phyloP scores from a whole-genome alignment of 1,284 basidiomycete genomes.

The Tilletia walkeri region DNA sequence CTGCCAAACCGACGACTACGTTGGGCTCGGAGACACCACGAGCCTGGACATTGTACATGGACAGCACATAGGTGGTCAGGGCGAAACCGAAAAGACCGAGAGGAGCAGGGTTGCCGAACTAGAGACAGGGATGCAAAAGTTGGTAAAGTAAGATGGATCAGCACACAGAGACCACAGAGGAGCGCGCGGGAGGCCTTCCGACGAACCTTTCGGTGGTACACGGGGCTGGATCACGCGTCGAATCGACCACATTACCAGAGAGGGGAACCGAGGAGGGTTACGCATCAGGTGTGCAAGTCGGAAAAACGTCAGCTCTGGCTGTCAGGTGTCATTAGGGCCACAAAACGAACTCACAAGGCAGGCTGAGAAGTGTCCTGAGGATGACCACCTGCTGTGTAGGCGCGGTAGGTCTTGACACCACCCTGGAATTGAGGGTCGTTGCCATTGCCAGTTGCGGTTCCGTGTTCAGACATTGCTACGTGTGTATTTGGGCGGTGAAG shows the following conservation, averaged over 20 bases:
- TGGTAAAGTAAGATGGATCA: not conserved
- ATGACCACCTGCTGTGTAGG: constrained; percentile 58
- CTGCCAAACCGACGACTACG: constrained; percentile 39
- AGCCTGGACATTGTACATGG: constrained; percentile 54
- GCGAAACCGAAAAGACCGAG: constrained; percentile 58
- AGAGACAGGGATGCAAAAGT: constrained; percentile 31
- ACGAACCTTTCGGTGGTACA: constrained; percentile 12
- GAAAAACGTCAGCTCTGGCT: not conserved
- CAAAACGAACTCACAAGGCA: constrained; percentile 28
- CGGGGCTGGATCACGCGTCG: constrained; percentile 5
- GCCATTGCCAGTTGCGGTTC: not conserved
- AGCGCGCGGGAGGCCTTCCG: not conserved
- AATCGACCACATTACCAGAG: not conserved
- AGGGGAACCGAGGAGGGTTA: too few relatives aligned
- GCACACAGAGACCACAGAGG: not conserved
- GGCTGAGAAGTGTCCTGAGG: constrained; percentile 58
- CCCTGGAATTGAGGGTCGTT: not conserved
- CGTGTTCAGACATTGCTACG: constrained; percentile 4
- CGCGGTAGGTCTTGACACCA: constrained; percentile 24
- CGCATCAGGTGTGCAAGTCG: too few relatives aligned
- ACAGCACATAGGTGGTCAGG: constrained; percentile 62
- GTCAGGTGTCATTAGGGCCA: too few relatives aligned
- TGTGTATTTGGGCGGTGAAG: not conserved
- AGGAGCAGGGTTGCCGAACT: constrained; percentile 62
- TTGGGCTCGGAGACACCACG: constrained; percentile 45